Evolutionary conservation across 2,329 filamentous ascomycete genomes (phyloP), one percentile per base, ranked within the genome.

Genomic region (Pseudogymnoascus destructans): DNA sequence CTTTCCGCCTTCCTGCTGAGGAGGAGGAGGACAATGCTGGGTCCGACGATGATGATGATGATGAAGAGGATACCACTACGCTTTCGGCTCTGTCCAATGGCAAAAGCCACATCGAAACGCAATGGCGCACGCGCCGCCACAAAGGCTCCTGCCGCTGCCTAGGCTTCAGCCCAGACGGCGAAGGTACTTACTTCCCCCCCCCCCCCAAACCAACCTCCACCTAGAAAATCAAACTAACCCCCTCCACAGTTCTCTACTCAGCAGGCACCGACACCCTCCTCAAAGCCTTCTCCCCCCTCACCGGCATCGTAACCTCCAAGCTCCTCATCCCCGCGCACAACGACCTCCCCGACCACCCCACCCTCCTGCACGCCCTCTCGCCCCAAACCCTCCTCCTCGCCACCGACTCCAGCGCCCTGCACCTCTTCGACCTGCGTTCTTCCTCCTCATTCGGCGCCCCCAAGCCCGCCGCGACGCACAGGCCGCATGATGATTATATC

Each of bases 141-240:
- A 95, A 95, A 75, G 92, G 90, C 10, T 96, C 90, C 77, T 97
- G 92, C 69, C 80, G 93, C 57, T 85, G 82, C 61, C 74, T 97
- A 58, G 82, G 79, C 3, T 97, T 91, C 72, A 85, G 83, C 63
- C 72, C 82, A 59, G 91, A 96, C 69, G 93, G 92, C 13, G 75
- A 80, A 63, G 77, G 84, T 76, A 72, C 78, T 73, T 77, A 5
- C 5, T 7, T 19, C n/a, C 5, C 46, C 15, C 17, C 13, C 6
- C 19, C 8, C 2, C 11, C 11, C 23, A 17, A 11, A 10, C 30
- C 13, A 52, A 19, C n/a, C 13, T 1, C 32, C 19, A 25, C 17
- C 32, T n/a, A n/a, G n/a, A n/a, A n/a, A n/a, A n/a, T n/a, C 19
- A 21, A 21, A 64, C 67, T 63, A 67, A 57, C 19, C 52, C 9